phyloP scores from a whole-genome alignment of 192 early-diverging fungal species.

The Phycomyces blakesleeanus region DNA sequence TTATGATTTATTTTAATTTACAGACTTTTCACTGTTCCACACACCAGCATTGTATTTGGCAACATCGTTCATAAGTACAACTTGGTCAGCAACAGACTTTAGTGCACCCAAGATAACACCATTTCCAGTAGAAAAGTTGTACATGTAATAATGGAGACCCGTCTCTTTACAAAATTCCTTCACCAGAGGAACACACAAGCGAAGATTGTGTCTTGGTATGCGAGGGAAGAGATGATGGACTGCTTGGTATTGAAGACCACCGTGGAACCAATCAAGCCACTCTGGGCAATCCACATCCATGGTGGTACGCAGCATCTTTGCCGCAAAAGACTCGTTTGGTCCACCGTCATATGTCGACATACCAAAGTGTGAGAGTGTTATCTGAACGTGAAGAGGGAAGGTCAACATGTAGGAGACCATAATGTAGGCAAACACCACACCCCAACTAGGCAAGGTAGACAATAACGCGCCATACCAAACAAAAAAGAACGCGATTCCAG shows the following conservation, averaged over 20 bases:
- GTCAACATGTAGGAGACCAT: slow-evolving; percentile 79
- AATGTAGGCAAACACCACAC: slow-evolving; percentile 59
- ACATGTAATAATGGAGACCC: slow-evolving; percentile 72
- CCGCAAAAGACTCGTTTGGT: slow-evolving; percentile 75
- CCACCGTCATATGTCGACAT: slow-evolving; percentile 81
- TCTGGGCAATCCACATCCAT: slow-evolving; percentile 94
- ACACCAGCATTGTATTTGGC: slow-evolving; percentile 39
- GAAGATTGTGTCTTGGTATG: slow-evolving; percentile 85
- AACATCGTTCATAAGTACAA: slow-evolving; percentile 48
- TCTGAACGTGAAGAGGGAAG: slow-evolving; percentile 89
- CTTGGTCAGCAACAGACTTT: slow-evolving; percentile 76
- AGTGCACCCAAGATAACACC: slow-evolving; percentile 67
- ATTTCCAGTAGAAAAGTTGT: slow-evolving; percentile 82
- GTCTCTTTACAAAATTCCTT: slow-evolving; percentile 70
- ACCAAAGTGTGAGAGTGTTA: slow-evolving; percentile 94
- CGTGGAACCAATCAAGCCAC: slow-evolving; percentile 97
- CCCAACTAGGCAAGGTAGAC: slow-evolving; percentile 66
- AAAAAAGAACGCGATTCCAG: slow-evolving; percentile 71
- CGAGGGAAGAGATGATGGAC: slow-evolving; percentile 95
- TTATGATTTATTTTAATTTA: not conserved
- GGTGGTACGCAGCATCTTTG: slow-evolving; percentile 83
- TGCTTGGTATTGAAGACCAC: slow-evolving; percentile 95
- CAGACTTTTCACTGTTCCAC: slow-evolving; percentile 9
- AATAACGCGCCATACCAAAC: slow-evolving; percentile 75
- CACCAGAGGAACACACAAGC: slow-evolving; percentile 65